A percentile compares a stretch with the other conserved stretches of the same genome.
Conservation (phyloP, 345 rosid species). For the Populus alba region DNA sequence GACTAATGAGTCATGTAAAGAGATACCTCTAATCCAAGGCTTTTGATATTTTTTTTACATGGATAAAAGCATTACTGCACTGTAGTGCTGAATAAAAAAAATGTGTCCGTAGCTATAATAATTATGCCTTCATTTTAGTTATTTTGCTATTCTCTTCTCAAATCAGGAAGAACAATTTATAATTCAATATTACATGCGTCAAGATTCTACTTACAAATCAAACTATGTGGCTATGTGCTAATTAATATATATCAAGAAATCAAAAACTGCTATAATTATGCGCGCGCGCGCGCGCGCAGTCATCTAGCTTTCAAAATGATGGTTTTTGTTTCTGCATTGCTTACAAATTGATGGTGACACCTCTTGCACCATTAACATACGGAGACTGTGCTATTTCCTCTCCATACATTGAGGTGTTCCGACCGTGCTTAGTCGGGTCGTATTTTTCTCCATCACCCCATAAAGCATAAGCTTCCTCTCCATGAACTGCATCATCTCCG, state of each 20-base stretch:
- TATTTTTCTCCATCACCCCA: slow-evolving; percentile 97
- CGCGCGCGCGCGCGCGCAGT: neutral
- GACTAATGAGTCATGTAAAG: too few species aligned
- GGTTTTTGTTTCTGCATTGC: slow-evolving; percentile 19
- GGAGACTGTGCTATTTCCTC: slow-evolving; percentile 45
- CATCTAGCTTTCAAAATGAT: slow-evolving; percentile 43
- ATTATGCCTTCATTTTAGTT: too few species aligned
- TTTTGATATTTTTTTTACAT: too few species aligned
- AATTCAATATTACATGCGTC: neutral
- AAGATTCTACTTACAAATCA: neutral
- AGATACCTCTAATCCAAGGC: too few species aligned
- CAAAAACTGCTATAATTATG: neutral
- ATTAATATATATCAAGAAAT: neutral
- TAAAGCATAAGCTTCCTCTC: slow-evolving; percentile 94
- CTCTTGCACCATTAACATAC: slow-evolving; percentile 58
- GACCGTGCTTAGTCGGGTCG: slow-evolving; percentile 61
- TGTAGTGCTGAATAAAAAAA: too few species aligned
- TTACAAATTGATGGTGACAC: slow-evolving; percentile 69
- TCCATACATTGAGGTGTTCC: slow-evolving; percentile 24
- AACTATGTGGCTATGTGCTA: neutral
- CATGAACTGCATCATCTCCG: slow-evolving; percentile 92
- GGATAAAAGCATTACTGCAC: too few species aligned
- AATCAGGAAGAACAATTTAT: neutral
- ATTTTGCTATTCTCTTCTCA: neutral
- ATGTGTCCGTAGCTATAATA: too few species aligned